phyloP scores from a whole-genome alignment of 805 yeast species.

The Candida taoyuanica region DNA sequence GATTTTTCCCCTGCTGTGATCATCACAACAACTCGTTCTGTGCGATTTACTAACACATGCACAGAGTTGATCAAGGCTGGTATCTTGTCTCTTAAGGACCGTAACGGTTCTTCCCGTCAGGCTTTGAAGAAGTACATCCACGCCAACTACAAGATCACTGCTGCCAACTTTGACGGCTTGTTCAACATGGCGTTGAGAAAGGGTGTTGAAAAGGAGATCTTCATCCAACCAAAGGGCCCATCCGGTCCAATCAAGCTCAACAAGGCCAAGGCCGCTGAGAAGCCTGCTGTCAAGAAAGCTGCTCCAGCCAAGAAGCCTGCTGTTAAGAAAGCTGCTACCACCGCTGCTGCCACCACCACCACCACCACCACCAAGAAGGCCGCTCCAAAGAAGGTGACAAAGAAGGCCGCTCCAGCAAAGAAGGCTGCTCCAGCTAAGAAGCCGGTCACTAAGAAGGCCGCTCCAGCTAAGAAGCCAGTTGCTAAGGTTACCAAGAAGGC shows the following conservation, averaged over 20 bases:
- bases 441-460: constrained; percentile 29
- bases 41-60: constrained; percentile 14
- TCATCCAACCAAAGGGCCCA: constrained; percentile 84
- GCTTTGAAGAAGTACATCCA: constrained; percentile 81
- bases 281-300: constrained; percentile 24
- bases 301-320: constrained; percentile 22
- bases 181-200: constrained; percentile 75
- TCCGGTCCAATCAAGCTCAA: constrained; percentile 75
- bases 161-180: constrained; percentile 66
- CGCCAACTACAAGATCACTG: constrained; percentile 52
- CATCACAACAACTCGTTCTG: not conserved
- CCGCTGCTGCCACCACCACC: too few relatives aligned
- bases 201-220: constrained; percentile 75
- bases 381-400: constrained; percentile 21
- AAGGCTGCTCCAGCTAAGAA: constrained; percentile 18
- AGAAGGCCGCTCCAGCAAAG: constrained; percentile 21
- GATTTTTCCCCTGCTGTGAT: too few relatives aligned
- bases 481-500: constrained; percentile 26
- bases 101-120: constrained; percentile 82
- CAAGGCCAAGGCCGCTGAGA: constrained; percentile 28
- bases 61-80: constrained; percentile 46
- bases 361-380: constrained; percentile 30
- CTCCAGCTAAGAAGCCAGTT: constrained; percentile 26
- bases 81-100: constrained; percentile 63
- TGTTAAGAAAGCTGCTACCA: constrained; percentile 18